Conservation (phyloP, 495 filamentous ascomycete species). For the Rostrohypoxylon terebratum region DNA sequence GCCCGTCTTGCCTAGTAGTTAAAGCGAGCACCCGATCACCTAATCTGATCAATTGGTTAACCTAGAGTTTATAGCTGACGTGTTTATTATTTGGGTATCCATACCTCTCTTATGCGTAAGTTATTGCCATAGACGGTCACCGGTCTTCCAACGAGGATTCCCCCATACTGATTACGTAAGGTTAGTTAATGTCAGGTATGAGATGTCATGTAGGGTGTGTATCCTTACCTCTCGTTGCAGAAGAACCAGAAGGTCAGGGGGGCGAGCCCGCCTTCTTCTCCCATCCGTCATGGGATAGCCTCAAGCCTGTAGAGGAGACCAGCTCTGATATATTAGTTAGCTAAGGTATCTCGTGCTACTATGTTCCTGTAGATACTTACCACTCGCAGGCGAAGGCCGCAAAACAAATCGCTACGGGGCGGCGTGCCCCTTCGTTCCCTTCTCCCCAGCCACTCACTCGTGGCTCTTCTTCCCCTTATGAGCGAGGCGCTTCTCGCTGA, state of each 20-base stretch:
- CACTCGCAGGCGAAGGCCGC: not conserved
- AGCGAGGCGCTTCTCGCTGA: constrained; percentile 52
- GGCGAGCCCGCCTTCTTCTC: not conserved
- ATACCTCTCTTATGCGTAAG: not conserved
- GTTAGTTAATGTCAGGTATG: not conserved
- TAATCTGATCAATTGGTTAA: not conserved
- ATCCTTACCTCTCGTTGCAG: not conserved
- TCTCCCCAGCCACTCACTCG: constrained; percentile 3
- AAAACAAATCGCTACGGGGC: not conserved
- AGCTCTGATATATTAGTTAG: not conserved
- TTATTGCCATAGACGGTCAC: not conserved
- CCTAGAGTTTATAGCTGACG: not conserved
- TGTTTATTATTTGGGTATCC: not conserved
- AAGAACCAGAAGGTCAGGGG: not conserved
- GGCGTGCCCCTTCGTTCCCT: not conserved
- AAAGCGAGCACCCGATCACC: no score
- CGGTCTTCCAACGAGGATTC: not conserved
- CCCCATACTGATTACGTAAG: not conserved
- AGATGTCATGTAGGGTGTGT: not conserved
- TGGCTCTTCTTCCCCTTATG: constrained; percentile 48
- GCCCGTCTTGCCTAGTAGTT: not conserved
- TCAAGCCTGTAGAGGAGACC: not conserved
- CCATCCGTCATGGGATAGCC: not conserved
- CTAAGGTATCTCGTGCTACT: not conserved
- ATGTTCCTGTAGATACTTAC: not conserved